Conservation (phyloP, 352 stramenopile species). For the Phytophthora podocarpi region DNA sequence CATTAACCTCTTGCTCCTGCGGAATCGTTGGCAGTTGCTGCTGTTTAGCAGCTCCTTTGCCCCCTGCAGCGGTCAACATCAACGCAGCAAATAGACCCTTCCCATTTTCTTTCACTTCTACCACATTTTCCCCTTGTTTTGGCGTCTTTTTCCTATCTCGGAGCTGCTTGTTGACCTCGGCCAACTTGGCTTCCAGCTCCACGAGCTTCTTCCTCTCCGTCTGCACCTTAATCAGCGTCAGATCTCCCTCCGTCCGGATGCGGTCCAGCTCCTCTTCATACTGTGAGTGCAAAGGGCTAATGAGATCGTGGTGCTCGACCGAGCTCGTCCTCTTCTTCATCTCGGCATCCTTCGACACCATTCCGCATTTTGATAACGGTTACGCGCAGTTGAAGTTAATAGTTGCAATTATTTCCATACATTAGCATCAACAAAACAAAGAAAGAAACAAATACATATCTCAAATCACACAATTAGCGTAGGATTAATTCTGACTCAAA, state of each 20-base stretch:
- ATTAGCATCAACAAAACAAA: too few relatives aligned
- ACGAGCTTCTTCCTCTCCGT: conserved; percentile 91
- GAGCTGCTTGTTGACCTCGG: conserved; percentile 84
- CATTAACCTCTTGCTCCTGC: not conserved
- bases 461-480: too few relatives aligned
- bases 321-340: conserved; percentile 12
- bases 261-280: conserved; percentile 90
- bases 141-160: conserved; percentile 83
- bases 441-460: too few relatives aligned
- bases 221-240: conserved; percentile 66
- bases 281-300: conserved; percentile 23
- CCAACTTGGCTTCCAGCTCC: conserved; percentile 84
- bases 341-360: conserved; percentile 1
- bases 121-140: conserved; percentile 22
- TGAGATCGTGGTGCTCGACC: conserved; percentile 4
- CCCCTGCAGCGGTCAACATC: not conserved
- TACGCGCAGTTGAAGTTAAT: too few relatives aligned
- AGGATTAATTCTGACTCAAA: too few relatives aligned
- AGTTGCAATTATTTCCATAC: too few relatives aligned
- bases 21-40: conserved; percentile 4
- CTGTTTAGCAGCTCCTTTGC: conserved; percentile 15
- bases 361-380: too few relatives aligned
- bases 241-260: conserved; percentile 70
- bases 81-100: not conserved
- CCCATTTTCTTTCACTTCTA: not conserved